Conservation (phyloP, 108 stramenopile genomes). For the Skeletonema tropicum region DNA sequence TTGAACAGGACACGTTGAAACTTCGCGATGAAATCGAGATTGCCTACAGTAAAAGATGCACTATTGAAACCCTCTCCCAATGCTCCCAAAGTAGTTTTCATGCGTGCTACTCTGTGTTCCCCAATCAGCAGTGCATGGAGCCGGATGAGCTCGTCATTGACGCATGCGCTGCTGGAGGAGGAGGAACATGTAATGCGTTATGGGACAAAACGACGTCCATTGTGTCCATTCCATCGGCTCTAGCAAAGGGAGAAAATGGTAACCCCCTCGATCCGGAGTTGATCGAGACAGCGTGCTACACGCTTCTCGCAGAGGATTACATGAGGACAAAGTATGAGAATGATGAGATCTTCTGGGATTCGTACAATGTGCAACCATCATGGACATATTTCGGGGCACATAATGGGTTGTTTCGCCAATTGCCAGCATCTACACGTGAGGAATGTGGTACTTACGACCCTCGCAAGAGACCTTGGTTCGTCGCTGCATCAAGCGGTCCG, state of each 20-base stretch:
- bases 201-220: slow-evolving; percentile 11
- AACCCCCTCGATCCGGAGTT: slow-evolving; percentile 10
- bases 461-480: slow-evolving; percentile 61
- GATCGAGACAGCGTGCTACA: slow-evolving; percentile 31
- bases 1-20: neutral
- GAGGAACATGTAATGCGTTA: slow-evolving; percentile 4
- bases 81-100: slow-evolving; percentile 11
- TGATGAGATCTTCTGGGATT: slow-evolving; percentile 17
- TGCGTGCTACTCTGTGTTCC: slow-evolving; percentile 8
- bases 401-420: slow-evolving; percentile 49
- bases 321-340: slow-evolving; percentile 21
- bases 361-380: slow-evolving; percentile 9
- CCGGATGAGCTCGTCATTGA: slow-evolving; percentile 4
- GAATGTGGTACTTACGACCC: slow-evolving; percentile 46
- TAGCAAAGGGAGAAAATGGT: neutral
- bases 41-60: slow-evolving; percentile 15
- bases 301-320: slow-evolving; percentile 12
- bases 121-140: slow-evolving; percentile 26
- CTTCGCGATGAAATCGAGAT: slow-evolving; percentile 29
- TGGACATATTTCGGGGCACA: slow-evolving; percentile 44
- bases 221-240: slow-evolving; percentile 16
- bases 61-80: slow-evolving; percentile 1
- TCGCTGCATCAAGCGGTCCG: slow-evolving; percentile 60
- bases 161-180: neutral
- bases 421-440: slow-evolving; percentile 30